phyloP scores from a whole-genome alignment of 1,284 basidiomycete genomes.

The Pisolithus thermaeus region DNA sequence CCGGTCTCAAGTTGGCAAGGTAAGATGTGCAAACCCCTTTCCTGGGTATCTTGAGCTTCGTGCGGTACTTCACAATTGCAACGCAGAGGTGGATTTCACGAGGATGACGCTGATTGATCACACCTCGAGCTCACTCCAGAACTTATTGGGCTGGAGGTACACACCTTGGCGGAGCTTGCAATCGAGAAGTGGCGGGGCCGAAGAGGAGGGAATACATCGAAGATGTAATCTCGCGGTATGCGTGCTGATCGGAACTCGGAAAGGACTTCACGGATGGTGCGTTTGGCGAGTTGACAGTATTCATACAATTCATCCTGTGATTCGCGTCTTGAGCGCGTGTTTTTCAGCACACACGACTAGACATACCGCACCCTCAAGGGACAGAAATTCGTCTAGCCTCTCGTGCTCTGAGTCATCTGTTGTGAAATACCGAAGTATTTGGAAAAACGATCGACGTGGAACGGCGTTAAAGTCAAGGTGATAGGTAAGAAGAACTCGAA shows the following conservation, averaged over 20 bases:
- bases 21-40: slow-evolving; percentile 84
- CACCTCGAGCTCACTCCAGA: background rate
- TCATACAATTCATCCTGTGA: slow-evolving; percentile 88
- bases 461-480: slow-evolving; percentile 83
- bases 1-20: slow-evolving; percentile 54
- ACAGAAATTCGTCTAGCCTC: slow-evolving; percentile 80
- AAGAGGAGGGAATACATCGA: slow-evolving; percentile 82
- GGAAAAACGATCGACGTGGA: slow-evolving; percentile 81
- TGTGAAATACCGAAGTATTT: slow-evolving; percentile 71
- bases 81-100: slow-evolving; percentile 78
- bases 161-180: slow-evolving; percentile 67
- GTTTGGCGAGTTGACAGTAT: slow-evolving; percentile 74
- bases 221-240: slow-evolving; percentile 75
- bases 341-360: background rate
- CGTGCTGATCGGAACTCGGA: slow-evolving; percentile 76
- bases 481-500: slow-evolving; percentile 68
- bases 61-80: slow-evolving; percentile 88
- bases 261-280: slow-evolving; percentile 84
- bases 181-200: slow-evolving; percentile 93
- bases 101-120: slow-evolving; percentile 49
- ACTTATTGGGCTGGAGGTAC: background rate
- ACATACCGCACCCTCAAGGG: slow-evolving; percentile 64
- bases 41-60: slow-evolving; percentile 76
- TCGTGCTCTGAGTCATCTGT: slow-evolving; percentile 75
- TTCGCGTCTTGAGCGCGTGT: slow-evolving; percentile 7